Percentiles rank a stretch among this genome's conserved stretches.
These are phyloP conservation scores for Sungouiozyma ichnusensis DNA, from an alignment of 805 yeast genomes.

Conservation along the genomic window DNA sequence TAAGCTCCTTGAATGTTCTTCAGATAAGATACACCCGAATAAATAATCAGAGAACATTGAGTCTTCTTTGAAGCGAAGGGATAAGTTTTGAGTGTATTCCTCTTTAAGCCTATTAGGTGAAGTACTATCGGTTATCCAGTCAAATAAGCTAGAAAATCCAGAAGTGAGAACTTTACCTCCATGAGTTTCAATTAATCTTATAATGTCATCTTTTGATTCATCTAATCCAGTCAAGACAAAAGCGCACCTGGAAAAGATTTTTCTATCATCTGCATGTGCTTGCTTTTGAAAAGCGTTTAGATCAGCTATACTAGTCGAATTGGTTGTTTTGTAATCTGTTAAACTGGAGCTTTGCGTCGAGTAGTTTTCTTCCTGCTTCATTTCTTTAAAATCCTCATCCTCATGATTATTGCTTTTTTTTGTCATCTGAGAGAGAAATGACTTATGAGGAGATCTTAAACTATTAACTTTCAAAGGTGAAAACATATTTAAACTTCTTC, in stretches of 20 bases:
- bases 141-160: conserved; percentile 27
- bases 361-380: background rate
- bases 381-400: background rate
- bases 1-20: conserved; percentile 49
- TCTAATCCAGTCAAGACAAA: conserved; percentile 31
- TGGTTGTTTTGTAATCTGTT: background rate
- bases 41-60: conserved; percentile 17
- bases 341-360: background rate
- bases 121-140: background rate
- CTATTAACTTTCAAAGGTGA: conserved; percentile 2
- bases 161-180: conserved; percentile 35
- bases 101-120: background rate
- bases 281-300: background rate
- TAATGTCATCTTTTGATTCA: conserved; percentile 28
- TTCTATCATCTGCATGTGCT: background rate
- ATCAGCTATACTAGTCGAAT: background rate
- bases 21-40: conserved; percentile 61
- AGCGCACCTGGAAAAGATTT: conserved; percentile 28
- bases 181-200: conserved; percentile 29
- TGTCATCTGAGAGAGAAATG: background rate
- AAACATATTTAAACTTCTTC: background rate
- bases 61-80: conserved; percentile 5
- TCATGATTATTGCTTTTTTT: background rate
- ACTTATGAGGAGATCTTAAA: background rate
- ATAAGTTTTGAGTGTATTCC: conserved; percentile 5